Evolutionary conservation across 169 alveolate species (phyloP).

Genomic region (Eimeria maxima): DNA sequence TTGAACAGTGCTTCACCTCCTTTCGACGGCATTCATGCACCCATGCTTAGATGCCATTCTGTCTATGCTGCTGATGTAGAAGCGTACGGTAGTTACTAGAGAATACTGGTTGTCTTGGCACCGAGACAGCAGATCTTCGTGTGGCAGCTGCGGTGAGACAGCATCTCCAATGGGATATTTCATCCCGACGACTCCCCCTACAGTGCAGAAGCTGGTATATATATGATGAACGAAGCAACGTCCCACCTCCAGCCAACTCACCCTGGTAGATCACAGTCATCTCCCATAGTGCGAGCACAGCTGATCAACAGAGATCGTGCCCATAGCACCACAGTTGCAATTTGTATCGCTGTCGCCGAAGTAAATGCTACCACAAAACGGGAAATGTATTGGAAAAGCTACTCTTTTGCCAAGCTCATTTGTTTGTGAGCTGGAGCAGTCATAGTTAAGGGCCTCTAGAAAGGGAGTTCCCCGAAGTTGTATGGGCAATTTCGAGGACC

Average conservation of each 20-base stretch:
- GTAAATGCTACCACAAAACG: neutral
- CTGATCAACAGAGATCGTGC: neutral
- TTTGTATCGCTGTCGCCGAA: neutral
- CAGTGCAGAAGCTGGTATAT: neutral
- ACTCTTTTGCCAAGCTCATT: neutral
- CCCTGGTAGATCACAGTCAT: neutral
- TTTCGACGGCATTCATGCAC: no score
- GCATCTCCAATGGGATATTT: neutral
- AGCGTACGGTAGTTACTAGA: neutral
- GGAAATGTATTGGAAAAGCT: neutral
- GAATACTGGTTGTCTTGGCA: neutral
- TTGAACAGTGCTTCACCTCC: no score
- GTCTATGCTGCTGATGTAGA: no score
- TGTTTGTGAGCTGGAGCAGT: neutral
- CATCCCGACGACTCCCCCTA: neutral
- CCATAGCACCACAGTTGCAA: neutral
- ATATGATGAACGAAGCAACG: neutral
- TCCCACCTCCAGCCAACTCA: neutral
- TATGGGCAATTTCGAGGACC: neutral
- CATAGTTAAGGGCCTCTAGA: neutral
- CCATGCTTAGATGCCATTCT: no score
- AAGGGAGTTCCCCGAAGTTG: neutral
- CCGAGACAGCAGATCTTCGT: neutral
- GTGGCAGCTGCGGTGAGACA: neutral
- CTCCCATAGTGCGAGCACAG: neutral